Evolutionary conservation across 2,329 filamentous ascomycete genomes (phyloP), one percentile per base, ranked within the genome.

Genomic region (Knufia petricola): DNA sequence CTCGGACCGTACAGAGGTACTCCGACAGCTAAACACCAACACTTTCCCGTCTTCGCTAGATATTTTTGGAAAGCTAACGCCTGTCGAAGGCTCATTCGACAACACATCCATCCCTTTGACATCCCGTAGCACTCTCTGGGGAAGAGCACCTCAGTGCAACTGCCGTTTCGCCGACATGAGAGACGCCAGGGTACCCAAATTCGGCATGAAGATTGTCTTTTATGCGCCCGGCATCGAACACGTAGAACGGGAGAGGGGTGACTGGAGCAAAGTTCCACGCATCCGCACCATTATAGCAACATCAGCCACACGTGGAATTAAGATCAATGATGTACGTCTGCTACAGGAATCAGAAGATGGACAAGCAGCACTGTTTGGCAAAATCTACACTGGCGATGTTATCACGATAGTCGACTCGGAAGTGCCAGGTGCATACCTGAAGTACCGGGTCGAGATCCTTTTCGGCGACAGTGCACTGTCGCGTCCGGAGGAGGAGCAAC

Each of bases 101-200:
- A 74, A 74, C 19, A 74, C 86, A 20, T 77, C 75, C 0, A 71
- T 94, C 26, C 74, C 75, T 28, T 69, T 95, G 12, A 78, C 79
- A 9, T 75, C 79, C 34, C 78, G 80, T 2, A 67, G 86, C 55
- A 79, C 82, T 0, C 84, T 82, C 0, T 96, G 87, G 81, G 90
- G 90, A 24, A 80, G 90, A 21, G 77, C 78, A 0, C 69, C 67
- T 1, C 71, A 75, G 17, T 89, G 87, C 58, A 90, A 84, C 0
- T 66, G 81, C 24, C 70, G 81, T 2, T 86, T 88, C 59, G 66
- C 75, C 1, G 70, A 81, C 41, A 68, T 65, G 24, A 67, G 69
- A 20, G 87, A 95, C 55, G 75, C 72, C 1, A 82, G 81, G 13
- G 79, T 96, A 30, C 87, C 89, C 1, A 90, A 90, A 61, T 82